Percentiles rank a stretch among this genome's conserved stretches.
Evolutionary conservation across 2,329 filamentous ascomycete species (phyloP).

Genomic region (Penicillium occitanis): DNA sequence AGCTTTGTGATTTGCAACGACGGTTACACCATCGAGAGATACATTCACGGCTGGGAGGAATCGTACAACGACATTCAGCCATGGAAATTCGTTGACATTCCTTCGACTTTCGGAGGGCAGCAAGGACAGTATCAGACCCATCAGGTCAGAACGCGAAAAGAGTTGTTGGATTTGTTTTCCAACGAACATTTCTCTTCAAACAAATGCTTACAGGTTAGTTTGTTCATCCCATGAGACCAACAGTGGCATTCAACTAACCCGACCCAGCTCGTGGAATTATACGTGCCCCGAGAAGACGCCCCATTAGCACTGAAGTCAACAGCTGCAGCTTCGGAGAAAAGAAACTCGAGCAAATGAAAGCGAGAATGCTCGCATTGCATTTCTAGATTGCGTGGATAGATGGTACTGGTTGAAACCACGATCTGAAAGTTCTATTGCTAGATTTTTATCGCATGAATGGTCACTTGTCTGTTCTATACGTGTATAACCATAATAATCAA

Average conservation of each 20-base stretch:
- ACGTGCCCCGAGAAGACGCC: slow-evolving; percentile 74
- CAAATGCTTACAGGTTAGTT: slow-evolving; percentile 40
- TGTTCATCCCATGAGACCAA: not conserved
- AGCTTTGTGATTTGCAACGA: slow-evolving; percentile 76
- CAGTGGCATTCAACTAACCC: slow-evolving; percentile 18
- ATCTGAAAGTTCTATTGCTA: not conserved
- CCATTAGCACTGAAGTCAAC: slow-evolving; percentile 67
- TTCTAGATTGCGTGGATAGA: not conserved
- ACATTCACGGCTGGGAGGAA: slow-evolving; percentile 76
- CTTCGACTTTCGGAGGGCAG: slow-evolving; percentile 64
- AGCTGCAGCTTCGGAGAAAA: slow-evolving; percentile 41
- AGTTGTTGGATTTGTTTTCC: slow-evolving; percentile 63
- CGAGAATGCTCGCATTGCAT: not conserved
- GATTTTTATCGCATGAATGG: not conserved
- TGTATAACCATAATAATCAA: not conserved
- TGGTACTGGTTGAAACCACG: not conserved
- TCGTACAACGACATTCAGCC: slow-evolving; percentile 73
- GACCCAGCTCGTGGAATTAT: slow-evolving; percentile 71
- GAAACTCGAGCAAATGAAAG: slow-evolving; percentile 4
- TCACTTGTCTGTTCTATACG: not conserved
- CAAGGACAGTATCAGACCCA: slow-evolving; percentile 60
- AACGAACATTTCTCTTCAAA: slow-evolving; percentile 62
- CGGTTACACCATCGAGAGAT: slow-evolving; percentile 81
- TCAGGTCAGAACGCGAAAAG: slow-evolving; percentile 63
- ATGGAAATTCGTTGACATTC: slow-evolving; percentile 70